Evolutionary conservation across 2,329 filamentous ascomycete genomes (phyloP).

Genomic region (Whalleya microplaca): DNA sequence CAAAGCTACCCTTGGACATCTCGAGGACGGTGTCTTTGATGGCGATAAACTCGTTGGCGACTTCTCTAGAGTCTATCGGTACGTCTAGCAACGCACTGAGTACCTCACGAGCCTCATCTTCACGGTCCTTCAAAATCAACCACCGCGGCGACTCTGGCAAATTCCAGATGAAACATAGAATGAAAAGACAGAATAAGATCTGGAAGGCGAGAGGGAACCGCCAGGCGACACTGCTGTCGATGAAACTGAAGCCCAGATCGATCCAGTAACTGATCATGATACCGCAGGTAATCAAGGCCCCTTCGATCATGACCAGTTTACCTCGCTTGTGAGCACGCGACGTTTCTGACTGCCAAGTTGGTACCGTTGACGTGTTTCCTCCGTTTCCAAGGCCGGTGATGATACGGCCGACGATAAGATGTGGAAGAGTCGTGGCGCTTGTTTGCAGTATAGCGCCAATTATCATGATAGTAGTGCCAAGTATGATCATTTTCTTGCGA

Average conservation of each 20-base stretch:
- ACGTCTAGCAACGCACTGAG: slow-evolving; percentile 46
- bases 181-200: slow-evolving; percentile 61
- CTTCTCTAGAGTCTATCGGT: slow-evolving; percentile 52
- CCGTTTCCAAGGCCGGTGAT: slow-evolving; percentile 50
- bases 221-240: slow-evolving; percentile 55
- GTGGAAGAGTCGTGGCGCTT: slow-evolving; percentile 48
- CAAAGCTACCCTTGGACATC: slow-evolving; percentile 54
- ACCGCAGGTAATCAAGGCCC: slow-evolving; percentile 59
- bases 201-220: slow-evolving; percentile 64
- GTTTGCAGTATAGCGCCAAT: slow-evolving; percentile 53
- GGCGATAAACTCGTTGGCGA: slow-evolving; percentile 55
- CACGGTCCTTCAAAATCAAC: slow-evolving; percentile 48
- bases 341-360: slow-evolving; percentile 65
- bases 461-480: slow-evolving; percentile 61
- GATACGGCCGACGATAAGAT: slow-evolving; percentile 60
- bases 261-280: slow-evolving; percentile 65
- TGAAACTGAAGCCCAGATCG: slow-evolving; percentile 60
- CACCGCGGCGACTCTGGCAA: slow-evolving; percentile 57
- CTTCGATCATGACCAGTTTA: slow-evolving; percentile 65
- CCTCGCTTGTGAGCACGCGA: slow-evolving; percentile 60
- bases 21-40: slow-evolving; percentile 71
- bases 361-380: slow-evolving; percentile 50
- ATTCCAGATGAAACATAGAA: slow-evolving; percentile 55
- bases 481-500: slow-evolving; percentile 58
- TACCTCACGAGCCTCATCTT: slow-evolving; percentile 48